A percentile compares a stretch with the other conserved stretches of the same genome.
phyloP scores from a whole-genome alignment of 805 yeast genomes.

The Metschnikowia lachancei region DNA sequence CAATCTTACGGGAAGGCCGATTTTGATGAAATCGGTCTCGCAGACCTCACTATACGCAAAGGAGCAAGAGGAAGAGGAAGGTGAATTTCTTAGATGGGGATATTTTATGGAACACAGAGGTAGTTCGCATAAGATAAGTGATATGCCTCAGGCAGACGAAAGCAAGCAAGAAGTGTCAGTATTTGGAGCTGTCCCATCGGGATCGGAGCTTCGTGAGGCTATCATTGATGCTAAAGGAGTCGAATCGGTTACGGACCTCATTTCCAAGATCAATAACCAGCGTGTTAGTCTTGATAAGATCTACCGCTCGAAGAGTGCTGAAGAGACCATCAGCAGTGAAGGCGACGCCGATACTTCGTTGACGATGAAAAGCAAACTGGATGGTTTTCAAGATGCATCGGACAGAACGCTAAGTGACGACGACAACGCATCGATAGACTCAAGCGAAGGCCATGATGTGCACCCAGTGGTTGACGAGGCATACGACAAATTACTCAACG shows the following conservation, averaged over 20 bases:
- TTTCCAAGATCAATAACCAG: conserved; percentile 59
- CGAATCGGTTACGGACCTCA: conserved; percentile 64
- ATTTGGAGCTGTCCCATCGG: conserved; percentile 49
- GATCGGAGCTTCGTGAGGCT: conserved; percentile 53
- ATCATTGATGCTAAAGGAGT: conserved; percentile 76
- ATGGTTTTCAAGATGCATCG: conserved; percentile 7
- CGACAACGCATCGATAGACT: conserved; percentile 31
- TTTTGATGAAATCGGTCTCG: conserved; percentile 59
- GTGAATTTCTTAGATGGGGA: conserved; percentile 86
- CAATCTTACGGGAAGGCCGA: conserved; percentile 68
- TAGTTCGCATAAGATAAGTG: conserved; percentile 20
- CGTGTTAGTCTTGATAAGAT: conserved; percentile 50
- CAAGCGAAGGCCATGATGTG: conserved; percentile 24
- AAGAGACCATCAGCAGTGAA: not conserved
- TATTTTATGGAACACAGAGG: conserved; percentile 67
- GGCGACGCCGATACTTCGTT: conserved; percentile 3
- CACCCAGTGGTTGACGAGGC: conserved; percentile 63
- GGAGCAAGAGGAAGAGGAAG: conserved; percentile 86
- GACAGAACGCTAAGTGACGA: conserved; percentile 4
- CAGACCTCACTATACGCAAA: conserved; percentile 67
- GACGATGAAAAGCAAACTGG: conserved; percentile 3
- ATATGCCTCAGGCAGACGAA: conserved; percentile 7
- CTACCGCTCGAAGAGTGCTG: conserved; percentile 28
- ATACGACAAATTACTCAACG: conserved; percentile 67
- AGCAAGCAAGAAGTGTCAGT: conserved; percentile 24